These are phyloP conservation scores for Aspergillus luchuensis DNA, from an alignment of 2,329 filamentous ascomycete species.

Conservation along the genomic window DNA sequence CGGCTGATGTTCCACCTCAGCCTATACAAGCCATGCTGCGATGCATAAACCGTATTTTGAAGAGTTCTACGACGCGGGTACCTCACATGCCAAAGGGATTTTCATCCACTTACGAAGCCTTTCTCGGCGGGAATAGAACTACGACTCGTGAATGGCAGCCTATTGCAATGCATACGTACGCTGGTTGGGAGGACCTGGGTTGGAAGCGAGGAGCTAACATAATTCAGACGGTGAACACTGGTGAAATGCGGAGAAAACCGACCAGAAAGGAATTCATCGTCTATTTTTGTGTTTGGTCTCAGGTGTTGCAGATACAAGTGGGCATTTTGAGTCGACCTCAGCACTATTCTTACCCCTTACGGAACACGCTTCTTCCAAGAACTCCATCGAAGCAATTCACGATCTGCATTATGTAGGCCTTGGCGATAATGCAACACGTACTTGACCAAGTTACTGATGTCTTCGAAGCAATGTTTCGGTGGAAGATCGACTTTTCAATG, in stretches of 20 bases:
- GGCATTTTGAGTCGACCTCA: background rate
- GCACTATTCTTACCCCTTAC: background rate
- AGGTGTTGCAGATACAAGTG: background rate
- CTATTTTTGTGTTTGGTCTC: background rate
- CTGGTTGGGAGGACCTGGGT: background rate
- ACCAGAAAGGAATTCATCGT: background rate
- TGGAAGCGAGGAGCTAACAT: background rate
- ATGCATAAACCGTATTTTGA: background rate
- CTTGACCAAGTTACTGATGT: background rate
- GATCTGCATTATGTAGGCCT: conserved; percentile 5
- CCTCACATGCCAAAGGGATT: conserved; percentile 2
- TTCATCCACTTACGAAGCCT: background rate
- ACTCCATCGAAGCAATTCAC: background rate
- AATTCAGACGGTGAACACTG: background rate
- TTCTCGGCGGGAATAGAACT: background rate
- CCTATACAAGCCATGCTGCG: background rate
- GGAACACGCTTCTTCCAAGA: background rate
- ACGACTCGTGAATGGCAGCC: background rate
- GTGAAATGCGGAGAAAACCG: background rate
- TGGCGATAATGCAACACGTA: conserved; percentile 3
- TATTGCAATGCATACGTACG: background rate
- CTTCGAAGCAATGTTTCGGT: background rate
- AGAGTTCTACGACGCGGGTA: background rate
- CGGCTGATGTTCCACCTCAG: background rate
- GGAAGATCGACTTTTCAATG: background rate